Evolutionary conservation across 2,329 filamentous ascomycete species (phyloP), one percentile per base, ranked within the genome.

Genomic region (Chaetomiaceae sp.): DNA sequence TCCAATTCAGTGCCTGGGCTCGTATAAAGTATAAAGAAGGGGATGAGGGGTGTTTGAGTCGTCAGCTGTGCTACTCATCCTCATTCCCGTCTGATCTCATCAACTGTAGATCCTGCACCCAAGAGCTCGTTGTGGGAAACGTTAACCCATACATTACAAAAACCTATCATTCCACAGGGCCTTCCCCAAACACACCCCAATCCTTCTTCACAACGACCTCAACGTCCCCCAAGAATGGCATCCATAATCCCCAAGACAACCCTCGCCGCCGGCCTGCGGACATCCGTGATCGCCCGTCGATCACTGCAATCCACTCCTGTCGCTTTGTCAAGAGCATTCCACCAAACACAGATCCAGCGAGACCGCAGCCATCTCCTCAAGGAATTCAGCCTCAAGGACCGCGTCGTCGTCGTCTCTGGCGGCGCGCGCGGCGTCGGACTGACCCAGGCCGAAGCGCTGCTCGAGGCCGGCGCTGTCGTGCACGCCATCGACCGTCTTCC

Each of bases 371-470:
- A 50, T 13, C 48, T 54, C 12, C 68, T 91, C 44, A 83, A 86
- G 39, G 89, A 93, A 63, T 93, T 93, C 73, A 84, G 78, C 62
- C 76, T 95, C 56, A 76, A 79, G 56, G 79, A 81, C 68, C 89
- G 86, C 67, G 83, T 91, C 14, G 76, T 91, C 47, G 69, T 90
- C 39, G 85, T 95, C 17, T 87, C 87, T 2, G 88, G 89, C 42
- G 88, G 79, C 50, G 89, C 83, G 7, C 79, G 87, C 54, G 89
- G 89, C 3, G 74, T 95, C 9, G 89, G 89, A 35, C 73, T 95
- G 35, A 85, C 86, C 19, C 86, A 92, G 65, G 80, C 85, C 37
- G 86, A 92, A 64, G 89, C 87, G 6, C 73, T 93, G 41, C 72
- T 92, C 34, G 87, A 93, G 66, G 87, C 87, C 9, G 88, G 89